These are phyloP conservation scores for Abelmoschus esculentus DNA, from an alignment of 345 rosid species.

Conservation along the genomic window DNA sequence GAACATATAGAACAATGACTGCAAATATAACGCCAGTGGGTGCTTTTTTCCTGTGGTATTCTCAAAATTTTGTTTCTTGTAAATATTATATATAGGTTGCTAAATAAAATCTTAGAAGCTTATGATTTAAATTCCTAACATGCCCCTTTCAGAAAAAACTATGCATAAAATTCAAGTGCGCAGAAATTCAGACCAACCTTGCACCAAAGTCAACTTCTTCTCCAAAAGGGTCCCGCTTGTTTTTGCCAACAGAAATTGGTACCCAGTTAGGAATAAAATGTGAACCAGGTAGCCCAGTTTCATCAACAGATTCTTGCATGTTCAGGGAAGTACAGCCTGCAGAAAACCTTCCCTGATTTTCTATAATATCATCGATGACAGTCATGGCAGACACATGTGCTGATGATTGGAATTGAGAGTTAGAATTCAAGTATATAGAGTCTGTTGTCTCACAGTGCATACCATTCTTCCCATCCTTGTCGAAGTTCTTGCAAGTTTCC, in stretches of 20 bases:
- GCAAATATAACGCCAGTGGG: neutral
- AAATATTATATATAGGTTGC: neutral
- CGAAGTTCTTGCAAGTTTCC: slow-evolving; percentile 37
- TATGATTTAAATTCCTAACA: neutral
- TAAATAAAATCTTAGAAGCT: neutral
- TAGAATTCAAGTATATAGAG: slow-evolving; percentile 32
- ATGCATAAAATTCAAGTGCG: neutral
- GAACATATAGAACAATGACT: neutral
- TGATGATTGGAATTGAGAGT: slow-evolving; percentile 35
- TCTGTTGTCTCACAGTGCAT: slow-evolving; percentile 27
- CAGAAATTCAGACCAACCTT: slow-evolving; percentile 47
- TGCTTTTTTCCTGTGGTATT: neutral
- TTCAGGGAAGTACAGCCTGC: slow-evolving; percentile 26
- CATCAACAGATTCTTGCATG: slow-evolving; percentile 34
- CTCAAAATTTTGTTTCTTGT: neutral
- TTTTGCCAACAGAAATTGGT: slow-evolving; percentile 35
- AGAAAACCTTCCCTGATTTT: slow-evolving; percentile 23
- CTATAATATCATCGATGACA: slow-evolving; percentile 20
- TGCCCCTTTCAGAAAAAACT: neutral
- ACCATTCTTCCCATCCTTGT: slow-evolving; percentile 18
- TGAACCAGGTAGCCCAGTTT: slow-evolving; percentile 42
- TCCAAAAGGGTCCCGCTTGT: slow-evolving; percentile 24
- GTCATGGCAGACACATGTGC: slow-evolving; percentile 17
- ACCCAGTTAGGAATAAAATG: slow-evolving; percentile 83
- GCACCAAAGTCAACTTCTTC: slow-evolving; percentile 68